Conservation (phyloP, 164 flowering plant genomes). For the Nymphaea thermarum region DNA sequence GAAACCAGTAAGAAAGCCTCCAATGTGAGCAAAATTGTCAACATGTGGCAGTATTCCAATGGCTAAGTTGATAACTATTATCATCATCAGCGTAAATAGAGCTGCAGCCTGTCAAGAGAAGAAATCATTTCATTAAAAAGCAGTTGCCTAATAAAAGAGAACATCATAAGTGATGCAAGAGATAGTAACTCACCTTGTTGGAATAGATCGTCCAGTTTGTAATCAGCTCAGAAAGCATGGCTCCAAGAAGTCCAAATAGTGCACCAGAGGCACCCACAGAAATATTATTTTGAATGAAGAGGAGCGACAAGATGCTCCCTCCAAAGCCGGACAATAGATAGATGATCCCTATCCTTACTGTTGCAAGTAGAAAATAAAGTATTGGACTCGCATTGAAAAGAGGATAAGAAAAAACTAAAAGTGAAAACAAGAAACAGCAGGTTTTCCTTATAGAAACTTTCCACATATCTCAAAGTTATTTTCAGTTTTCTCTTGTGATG, state of each 20-base stretch:
- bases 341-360: slow-evolving; percentile 64
- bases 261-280: slow-evolving; percentile 92
- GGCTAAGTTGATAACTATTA: slow-evolving; percentile 57
- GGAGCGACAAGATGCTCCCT: slow-evolving; percentile 57
- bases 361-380: not conserved
- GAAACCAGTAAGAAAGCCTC: slow-evolving; percentile 74
- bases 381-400: no score
- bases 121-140: not conserved
- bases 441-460: no score
- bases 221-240: slow-evolving; percentile 79
- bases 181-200: slow-evolving; percentile 38
- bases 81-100: slow-evolving; percentile 45
- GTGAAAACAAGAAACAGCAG: no score
- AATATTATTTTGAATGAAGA: slow-evolving; percentile 46
- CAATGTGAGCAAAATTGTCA: slow-evolving; percentile 76
- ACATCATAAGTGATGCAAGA: not conserved
- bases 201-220: slow-evolving; percentile 76
- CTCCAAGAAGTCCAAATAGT: slow-evolving; percentile 85
- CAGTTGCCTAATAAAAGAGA: not conserved
- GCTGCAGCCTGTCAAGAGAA: slow-evolving; percentile 50
- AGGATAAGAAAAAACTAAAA: no score
- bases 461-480: no score
- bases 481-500: no score
- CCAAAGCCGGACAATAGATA: slow-evolving; percentile 73
- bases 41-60: slow-evolving; percentile 76